Evolutionary conservation across 73 alveolate species (phyloP), one percentile per base, ranked within the genome.

Genomic region (Vitrella brassicaformis): DNA sequence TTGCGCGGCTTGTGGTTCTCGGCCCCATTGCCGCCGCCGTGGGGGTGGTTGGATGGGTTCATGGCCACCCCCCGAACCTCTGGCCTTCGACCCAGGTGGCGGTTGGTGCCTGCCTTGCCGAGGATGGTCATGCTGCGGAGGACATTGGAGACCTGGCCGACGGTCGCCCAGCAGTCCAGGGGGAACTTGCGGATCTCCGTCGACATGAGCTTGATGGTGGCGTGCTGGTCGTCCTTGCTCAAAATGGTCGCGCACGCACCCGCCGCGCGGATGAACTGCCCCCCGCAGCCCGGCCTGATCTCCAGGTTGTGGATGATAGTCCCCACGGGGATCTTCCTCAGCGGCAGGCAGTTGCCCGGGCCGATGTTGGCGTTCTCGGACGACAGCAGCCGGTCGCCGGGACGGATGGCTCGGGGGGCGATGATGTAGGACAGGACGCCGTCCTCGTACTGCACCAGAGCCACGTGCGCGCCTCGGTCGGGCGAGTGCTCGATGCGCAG

Each of bases 291-390:
- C 27, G 84, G 78, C n/a, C 84, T 75, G 47, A 78, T n/a, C 71
- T 78, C 84, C 19, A 78, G 68, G 84, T 78, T 78, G 84, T 78
- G 84, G 45, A 78, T 32, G 78, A 78, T 70, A 25, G 84, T 47
- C 25, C 84, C 84, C 25, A 71, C 72, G 7, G 31, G 30, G 0
- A 30, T 31, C 39, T 4, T 30, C 84, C 78, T 78, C 79, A 78
- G 66, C 19, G 84, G 84, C 0, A 78, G 31, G 32, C 84, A 69
- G 47, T 78, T 78, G 4, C 84, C 84, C 0, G 84, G 84, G 9
- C 47, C 78, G 28, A 78, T 78, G 72, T 78, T 78, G 68, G 84
- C 84, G 25, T 47, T 39, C 47, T 78, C 84, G 69, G 69, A 22
- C 7, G 28, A 4, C 1, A 0, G 56, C 29, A 73, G 77, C 78